phyloP scores from a whole-genome alignment of 768 basidiomycete species.

The Dentipellis sp. region DNA sequence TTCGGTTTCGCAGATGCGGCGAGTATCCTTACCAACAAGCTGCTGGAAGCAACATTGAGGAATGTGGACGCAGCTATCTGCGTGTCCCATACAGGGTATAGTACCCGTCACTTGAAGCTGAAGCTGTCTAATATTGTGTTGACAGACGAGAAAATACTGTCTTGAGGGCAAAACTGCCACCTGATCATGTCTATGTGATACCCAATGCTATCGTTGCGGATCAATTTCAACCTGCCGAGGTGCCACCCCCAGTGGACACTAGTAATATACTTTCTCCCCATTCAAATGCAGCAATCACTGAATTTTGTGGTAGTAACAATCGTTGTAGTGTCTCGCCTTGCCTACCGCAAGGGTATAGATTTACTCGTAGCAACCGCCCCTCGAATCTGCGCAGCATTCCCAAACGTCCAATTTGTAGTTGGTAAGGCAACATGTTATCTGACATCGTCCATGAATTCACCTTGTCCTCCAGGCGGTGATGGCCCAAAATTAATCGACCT shows the following conservation, averaged over 20 bases:
- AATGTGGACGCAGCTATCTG: constrained; percentile 95
- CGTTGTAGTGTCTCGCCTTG: constrained; percentile 81
- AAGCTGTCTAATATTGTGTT: neutral
- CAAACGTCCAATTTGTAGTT: constrained; percentile 82
- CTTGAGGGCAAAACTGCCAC: constrained; percentile 63
- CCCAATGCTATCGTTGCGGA: constrained; percentile 88
- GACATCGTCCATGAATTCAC: neutral
- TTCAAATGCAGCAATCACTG: neutral
- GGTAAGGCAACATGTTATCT: constrained; percentile 33
- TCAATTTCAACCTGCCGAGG: constrained; percentile 64
- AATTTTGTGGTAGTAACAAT: constrained; percentile 60
- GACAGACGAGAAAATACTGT: constrained; percentile 94
- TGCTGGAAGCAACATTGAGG: constrained; percentile 74
- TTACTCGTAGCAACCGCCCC: constrained; percentile 90
- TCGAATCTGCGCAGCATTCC: constrained; percentile 75
- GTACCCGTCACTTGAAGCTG: neutral
- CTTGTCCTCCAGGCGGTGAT: constrained; percentile 60
- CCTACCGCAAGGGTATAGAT: constrained; percentile 95
- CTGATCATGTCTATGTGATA: constrained; percentile 75
- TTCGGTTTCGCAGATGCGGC: constrained; percentile 98
- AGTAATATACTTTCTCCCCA: constrained; percentile 32
- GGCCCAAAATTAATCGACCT: constrained; percentile 94
- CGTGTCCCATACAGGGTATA: constrained; percentile 93
- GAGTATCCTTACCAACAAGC: constrained; percentile 94
- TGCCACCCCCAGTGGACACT: constrained; percentile 35